Evolutionary conservation across 495 filamentous ascomycete genomes (phyloP).

Genomic region (Cryomyces antarcticus): DNA sequence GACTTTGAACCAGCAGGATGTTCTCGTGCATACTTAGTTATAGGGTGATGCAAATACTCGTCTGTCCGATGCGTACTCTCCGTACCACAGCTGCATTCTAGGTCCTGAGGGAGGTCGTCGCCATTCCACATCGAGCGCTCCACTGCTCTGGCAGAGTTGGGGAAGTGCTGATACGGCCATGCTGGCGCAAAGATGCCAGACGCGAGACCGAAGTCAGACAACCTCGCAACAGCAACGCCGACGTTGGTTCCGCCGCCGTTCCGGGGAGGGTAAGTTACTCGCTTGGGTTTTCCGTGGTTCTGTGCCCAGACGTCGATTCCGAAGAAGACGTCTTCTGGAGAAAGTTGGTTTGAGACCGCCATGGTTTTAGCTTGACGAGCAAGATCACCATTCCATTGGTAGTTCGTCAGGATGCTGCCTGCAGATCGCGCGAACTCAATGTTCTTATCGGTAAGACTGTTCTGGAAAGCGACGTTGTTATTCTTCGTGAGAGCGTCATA

Average conservation of each 20-base stretch:
- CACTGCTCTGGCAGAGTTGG: constrained; percentile 11
- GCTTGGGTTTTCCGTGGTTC: constrained; percentile 2
- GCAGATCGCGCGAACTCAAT: constrained; percentile 13
- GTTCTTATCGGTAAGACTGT: constrained; percentile 20
- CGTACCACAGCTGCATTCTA: constrained; percentile 10
- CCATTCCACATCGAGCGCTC: constrained; percentile 23
- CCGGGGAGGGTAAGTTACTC: constrained; percentile 11
- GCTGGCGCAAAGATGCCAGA: constrained; percentile 24
- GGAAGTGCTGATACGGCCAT: constrained; percentile 26
- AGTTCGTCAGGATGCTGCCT: constrained; percentile 22
- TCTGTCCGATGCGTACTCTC: constrained; percentile 3
- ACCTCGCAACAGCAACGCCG: constrained; percentile 13
- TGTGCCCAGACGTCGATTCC: constrained; percentile 20
- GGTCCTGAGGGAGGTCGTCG: constrained; percentile 6
- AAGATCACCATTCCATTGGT: constrained; percentile 17
- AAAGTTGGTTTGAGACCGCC: constrained; percentile 7
- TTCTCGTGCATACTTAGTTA: constrained; percentile 6
- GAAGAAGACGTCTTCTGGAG: constrained; percentile 12
- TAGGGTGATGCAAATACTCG: constrained; percentile 2
- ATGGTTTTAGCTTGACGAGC: constrained; percentile 9
- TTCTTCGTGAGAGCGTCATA: constrained; percentile 23
- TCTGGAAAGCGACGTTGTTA: constrained; percentile 24
- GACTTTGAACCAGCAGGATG: constrained; percentile 14
- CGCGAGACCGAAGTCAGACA: constrained; percentile 12
- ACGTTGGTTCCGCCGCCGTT: constrained; percentile 15